Conservation (phyloP, 345 rosid species). For the Hevea brasiliensis region DNA sequence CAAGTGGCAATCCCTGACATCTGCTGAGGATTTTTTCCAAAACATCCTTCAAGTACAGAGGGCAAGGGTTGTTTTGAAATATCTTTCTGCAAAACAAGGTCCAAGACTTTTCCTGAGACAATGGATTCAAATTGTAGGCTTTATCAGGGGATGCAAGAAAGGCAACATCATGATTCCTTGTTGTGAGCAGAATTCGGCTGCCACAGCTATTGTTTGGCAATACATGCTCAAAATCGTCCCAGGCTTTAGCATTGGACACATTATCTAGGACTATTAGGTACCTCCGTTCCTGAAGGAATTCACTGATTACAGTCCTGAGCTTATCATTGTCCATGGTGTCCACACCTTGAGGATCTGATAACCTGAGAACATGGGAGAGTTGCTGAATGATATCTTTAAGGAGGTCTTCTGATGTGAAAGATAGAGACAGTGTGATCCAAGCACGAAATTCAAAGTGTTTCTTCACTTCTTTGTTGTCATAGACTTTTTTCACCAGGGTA, state of each 20-base stretch:
- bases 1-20: constrained; percentile 12
- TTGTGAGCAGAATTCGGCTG: constrained; percentile 10
- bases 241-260: not conserved
- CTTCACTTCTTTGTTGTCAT: constrained; percentile 12
- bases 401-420: not conserved
- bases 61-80: not conserved
- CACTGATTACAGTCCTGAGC: not conserved
- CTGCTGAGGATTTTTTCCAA: not conserved
- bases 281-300: not conserved
- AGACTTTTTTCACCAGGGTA: constrained; percentile 18
- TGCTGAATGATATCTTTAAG: constrained; percentile 3
- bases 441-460: constrained; percentile 4
- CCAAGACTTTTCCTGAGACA: constrained; percentile 2
- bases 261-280: constrained; percentile 10
- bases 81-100: constrained; percentile 10
- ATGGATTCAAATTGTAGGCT: not conserved
- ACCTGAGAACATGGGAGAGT: not conserved
- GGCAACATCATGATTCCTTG: constrained; percentile 7
- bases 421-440: constrained; percentile 17
- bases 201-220: constrained; percentile 4
- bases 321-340: constrained; percentile 1
- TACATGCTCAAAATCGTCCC: not conserved
- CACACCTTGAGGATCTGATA: constrained; percentile 4
- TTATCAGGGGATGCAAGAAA: not conserved
- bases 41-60: constrained; percentile 2